Conservation (phyloP, 1,284 basidiomycete species). For the Xanthoconium separans region DNA sequence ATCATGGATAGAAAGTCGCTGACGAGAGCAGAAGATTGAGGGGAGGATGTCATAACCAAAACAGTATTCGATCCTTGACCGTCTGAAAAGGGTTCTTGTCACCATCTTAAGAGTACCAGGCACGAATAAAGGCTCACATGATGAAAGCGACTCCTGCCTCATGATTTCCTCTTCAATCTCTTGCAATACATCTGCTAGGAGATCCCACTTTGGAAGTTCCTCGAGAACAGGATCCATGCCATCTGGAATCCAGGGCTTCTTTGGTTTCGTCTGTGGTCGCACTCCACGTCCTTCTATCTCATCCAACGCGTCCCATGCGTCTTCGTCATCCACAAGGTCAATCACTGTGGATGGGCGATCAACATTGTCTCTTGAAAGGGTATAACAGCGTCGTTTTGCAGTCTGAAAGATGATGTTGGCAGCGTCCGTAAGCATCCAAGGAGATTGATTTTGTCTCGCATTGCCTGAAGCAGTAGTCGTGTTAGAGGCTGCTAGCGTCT, state of each 20-base stretch:
- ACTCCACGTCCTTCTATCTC: conserved; percentile 51
- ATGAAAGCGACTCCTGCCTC: conserved; percentile 47
- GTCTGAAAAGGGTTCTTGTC: conserved; percentile 25
- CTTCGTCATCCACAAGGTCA: conserved; percentile 58
- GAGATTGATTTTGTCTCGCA: conserved; percentile 66
- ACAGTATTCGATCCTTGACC: conserved; percentile 72
- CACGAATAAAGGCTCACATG: conserved; percentile 27
- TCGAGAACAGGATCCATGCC: conserved; percentile 88
- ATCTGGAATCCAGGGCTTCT: conserved; percentile 64
- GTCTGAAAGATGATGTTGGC: conserved; percentile 85
- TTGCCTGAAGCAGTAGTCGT: conserved; percentile 51
- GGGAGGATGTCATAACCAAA: conserved; percentile 87
- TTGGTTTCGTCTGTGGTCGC: conserved; percentile 13
- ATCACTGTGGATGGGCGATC: conserved; percentile 12
- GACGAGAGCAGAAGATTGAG: conserved; percentile 71
- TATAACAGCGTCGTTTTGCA: conserved; percentile 81
- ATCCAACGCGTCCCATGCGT: conserved; percentile 68
- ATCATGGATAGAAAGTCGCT: conserved; percentile 77
- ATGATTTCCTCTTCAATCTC: conserved; percentile 92
- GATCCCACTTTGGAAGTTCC: conserved; percentile 93
- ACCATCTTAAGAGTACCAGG: background rate
- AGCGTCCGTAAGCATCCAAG: conserved; percentile 89
- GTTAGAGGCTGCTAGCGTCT: conserved; percentile 84
- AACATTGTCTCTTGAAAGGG: conserved; percentile 41
- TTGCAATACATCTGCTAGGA: conserved; percentile 82